Evolutionary conservation across 2,329 filamentous ascomycete species (phyloP), one percentile per base, ranked within the genome.

Genomic region (Madurella mycetomatis): DNA sequence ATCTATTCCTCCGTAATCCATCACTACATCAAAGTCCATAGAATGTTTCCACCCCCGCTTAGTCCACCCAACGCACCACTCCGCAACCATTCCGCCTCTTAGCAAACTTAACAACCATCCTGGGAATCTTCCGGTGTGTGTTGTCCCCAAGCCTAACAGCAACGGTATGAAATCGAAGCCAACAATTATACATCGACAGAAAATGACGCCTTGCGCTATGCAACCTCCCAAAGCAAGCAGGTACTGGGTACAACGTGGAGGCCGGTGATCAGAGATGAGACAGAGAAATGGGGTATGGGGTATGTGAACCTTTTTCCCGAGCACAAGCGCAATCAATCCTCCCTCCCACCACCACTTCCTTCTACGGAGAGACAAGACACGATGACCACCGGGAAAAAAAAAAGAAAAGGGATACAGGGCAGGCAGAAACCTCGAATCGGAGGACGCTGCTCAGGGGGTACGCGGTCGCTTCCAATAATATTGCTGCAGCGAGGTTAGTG

Each of bases 391-490:
- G n/a, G 19, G 37, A 2, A 49, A 46, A 16, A 47, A 47, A 37
- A 47, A 34, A 15, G 34, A 9, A 16, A 17, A 37, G 18, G 12
- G 34, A 49, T 40, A 50, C 45, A 51, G 19, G 19, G 19, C 18
- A 19, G 5, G 49, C 15, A 39, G 37, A 13, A 3, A 16, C 39
- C 5, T 37, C 19, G 7, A 25, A 25, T 7, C 7, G 3, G 7
- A 25, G 25, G 42, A 37, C 17, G 39, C 8, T n/a, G 19, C 41
- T 68, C 51, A 85, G 47, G 82, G 82, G 13, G 81, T 85, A 62
- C 75, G 75, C 12, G 83, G 83, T 49, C 78, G 76, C 73, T 86
- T 86, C 83, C 83, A 86, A 68, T 83, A 86, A 65, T 86, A 86
- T 84, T 86, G 83, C 83, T 85, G 60, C 58, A 65, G 48, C 56